Evolutionary conservation across 1,284 basidiomycete genomes (phyloP).

Genomic region (Mycena sp.): DNA sequence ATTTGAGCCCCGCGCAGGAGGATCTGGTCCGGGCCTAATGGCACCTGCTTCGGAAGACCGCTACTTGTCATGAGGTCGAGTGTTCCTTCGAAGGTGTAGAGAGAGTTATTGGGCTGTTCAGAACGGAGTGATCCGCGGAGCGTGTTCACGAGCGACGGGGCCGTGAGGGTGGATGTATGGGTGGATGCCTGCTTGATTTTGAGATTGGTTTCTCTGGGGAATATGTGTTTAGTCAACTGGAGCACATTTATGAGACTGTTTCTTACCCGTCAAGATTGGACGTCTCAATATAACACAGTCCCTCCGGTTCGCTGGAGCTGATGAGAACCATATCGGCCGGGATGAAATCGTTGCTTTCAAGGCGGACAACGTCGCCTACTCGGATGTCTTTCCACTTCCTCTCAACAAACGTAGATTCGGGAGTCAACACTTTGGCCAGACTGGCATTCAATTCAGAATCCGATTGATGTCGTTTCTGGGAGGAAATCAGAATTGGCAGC

Average conservation of each 20-base stretch:
- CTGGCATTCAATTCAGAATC: constrained; percentile 94
- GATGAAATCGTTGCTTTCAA: constrained; percentile 95
- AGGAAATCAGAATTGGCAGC: constrained; percentile 24
- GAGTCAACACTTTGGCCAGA: constrained; percentile 79
- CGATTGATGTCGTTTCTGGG: constrained; percentile 93
- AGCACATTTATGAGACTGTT: constrained; percentile 23
- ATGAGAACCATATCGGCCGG: constrained; percentile 94
- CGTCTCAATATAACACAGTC: constrained; percentile 97
- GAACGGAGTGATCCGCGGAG: constrained; percentile 89
- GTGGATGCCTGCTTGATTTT: constrained; percentile 98
- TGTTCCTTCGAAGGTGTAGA: constrained; percentile 95
- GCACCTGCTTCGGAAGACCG: constrained; percentile 81
- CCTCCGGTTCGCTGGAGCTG: constrained; percentile 94
- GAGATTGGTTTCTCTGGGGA: constrained; percentile 90
- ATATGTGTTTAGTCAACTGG: constrained; percentile 11
- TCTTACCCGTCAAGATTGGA: constrained; percentile 94
- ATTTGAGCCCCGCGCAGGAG: constrained; percentile 95
- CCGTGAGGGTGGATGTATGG: constrained; percentile 81
- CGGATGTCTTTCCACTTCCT: constrained; percentile 90
- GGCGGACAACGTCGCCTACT: constrained; percentile 93
- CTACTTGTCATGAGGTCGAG: constrained; percentile 71
- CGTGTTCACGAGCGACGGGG: constrained; percentile 78
- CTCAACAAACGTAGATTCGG: constrained; percentile 73
- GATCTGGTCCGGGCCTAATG: constrained; percentile 95
- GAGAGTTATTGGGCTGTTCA: constrained; percentile 97